phyloP scores from a whole-genome alignment of 2,329 filamentous ascomycete species.

The Gyromitra esculenta region DNA sequence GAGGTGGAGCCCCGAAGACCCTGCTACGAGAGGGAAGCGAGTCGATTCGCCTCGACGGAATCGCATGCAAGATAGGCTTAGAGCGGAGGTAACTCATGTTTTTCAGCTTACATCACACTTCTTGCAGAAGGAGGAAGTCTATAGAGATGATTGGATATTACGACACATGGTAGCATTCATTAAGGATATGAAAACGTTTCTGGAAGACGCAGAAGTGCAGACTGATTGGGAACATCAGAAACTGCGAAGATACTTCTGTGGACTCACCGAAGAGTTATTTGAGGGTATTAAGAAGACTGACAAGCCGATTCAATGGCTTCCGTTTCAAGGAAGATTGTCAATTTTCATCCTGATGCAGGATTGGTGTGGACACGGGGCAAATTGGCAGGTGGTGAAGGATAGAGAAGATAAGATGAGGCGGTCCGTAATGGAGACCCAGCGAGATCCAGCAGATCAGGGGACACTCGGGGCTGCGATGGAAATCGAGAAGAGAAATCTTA shows the following conservation, averaged over 20 bases:
- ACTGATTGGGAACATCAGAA: constrained; percentile 95
- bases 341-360: constrained; percentile 98
- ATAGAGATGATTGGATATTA: constrained; percentile 88
- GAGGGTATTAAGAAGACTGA: constrained; percentile 83
- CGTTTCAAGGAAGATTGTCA: constrained; percentile 94
- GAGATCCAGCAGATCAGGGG: constrained; percentile 75
- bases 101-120: constrained; percentile 95
- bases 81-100: constrained; percentile 95
- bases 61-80: constrained; percentile 82
- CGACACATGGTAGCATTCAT: constrained; percentile 88
- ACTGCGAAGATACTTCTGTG: constrained; percentile 90
- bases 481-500: constrained; percentile 92
- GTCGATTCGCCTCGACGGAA: constrained; percentile 81
- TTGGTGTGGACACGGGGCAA: constrained; percentile 97
- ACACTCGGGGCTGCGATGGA: constrained; percentile 90
- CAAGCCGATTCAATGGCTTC: constrained; percentile 92
- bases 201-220: constrained; percentile 94
- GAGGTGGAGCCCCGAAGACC: constrained; percentile 73
- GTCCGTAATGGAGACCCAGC: constrained; percentile 81
- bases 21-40: constrained; percentile 83
- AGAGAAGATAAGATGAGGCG: constrained; percentile 89
- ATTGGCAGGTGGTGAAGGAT: constrained; percentile 81
- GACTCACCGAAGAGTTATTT: constrained; percentile 90
- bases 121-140: constrained; percentile 78
- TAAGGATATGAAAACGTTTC: constrained; percentile 89